Evolutionary conservation across 1,284 basidiomycete species (phyloP).

Genomic region (Lignosus rhinocerotis): DNA sequence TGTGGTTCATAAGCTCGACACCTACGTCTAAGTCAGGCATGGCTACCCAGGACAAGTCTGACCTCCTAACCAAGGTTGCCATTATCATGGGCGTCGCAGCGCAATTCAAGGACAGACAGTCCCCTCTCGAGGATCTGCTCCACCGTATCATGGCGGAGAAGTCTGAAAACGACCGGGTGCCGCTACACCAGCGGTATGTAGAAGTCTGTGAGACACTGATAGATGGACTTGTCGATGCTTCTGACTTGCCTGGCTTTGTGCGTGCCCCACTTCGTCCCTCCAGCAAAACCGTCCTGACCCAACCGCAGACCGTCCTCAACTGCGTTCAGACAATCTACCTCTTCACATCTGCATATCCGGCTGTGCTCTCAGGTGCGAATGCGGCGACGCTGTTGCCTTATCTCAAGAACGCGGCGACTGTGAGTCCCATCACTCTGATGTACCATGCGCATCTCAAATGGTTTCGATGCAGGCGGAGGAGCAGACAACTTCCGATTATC

Average conservation of each 20-base stretch:
- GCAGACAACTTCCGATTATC: slow-evolving; percentile 76
- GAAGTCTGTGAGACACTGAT: slow-evolving; percentile 85
- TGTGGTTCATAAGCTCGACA: slow-evolving; percentile 69
- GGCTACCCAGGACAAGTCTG: slow-evolving; percentile 45
- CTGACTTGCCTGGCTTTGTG: slow-evolving; percentile 76
- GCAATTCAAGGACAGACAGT: slow-evolving; percentile 80
- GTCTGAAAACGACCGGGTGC: slow-evolving; percentile 48
- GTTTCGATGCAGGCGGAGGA: slow-evolving; percentile 68
- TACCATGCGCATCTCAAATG: slow-evolving; percentile 1
- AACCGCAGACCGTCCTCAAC: slow-evolving; percentile 68
- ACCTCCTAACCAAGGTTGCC: slow-evolving; percentile 60
- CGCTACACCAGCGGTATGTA: slow-evolving; percentile 63
- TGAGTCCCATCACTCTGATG: slow-evolving; percentile 30
- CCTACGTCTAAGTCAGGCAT: slow-evolving; percentile 37
- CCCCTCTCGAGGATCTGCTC: slow-evolving; percentile 82
- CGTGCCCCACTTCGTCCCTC: slow-evolving; percentile 32
- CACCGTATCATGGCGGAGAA: slow-evolving; percentile 75
- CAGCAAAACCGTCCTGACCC: slow-evolving; percentile 13
- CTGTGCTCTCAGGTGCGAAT: slow-evolving; percentile 77
- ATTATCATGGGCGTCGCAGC: slow-evolving; percentile 86
- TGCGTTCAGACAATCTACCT: slow-evolving; percentile 85
- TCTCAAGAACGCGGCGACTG: slow-evolving; percentile 77
- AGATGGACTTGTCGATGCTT: slow-evolving; percentile 84
- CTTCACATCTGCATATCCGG: slow-evolving; percentile 78
- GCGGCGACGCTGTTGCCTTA: slow-evolving; percentile 86